Conservation (phyloP, 2,329 filamentous ascomycete species). For the Amphichorda felina region DNA sequence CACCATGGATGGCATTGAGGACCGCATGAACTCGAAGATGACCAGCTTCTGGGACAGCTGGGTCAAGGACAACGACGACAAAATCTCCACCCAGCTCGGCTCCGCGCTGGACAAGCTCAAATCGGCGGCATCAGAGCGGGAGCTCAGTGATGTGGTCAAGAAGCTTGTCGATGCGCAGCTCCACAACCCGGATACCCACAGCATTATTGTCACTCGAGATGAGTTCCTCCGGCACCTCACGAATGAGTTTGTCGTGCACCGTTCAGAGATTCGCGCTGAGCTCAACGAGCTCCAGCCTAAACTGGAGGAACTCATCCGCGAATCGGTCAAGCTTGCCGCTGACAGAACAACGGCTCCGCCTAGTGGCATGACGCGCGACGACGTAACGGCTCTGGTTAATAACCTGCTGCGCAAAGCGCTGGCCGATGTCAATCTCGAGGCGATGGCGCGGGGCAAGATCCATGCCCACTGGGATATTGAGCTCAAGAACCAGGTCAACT, state of each 20-base stretch:
- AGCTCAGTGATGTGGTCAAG: slow-evolving; percentile 21
- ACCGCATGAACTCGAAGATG: slow-evolving; percentile 17
- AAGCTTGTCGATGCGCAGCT: slow-evolving; percentile 24
- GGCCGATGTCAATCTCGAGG: slow-evolving; percentile 31
- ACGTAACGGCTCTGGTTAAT: slow-evolving; percentile 28
- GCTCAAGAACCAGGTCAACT: slow-evolving; percentile 54
- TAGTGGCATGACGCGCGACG: slow-evolving; percentile 22
- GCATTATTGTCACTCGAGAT: slow-evolving; percentile 29
- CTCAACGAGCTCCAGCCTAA: slow-evolving; percentile 22
- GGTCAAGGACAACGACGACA: slow-evolving; percentile 35
- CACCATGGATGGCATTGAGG: slow-evolving; percentile 12
- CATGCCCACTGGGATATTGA: slow-evolving; percentile 27
- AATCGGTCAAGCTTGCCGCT: slow-evolving; percentile 15
- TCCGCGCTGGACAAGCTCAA: slow-evolving; percentile 21
- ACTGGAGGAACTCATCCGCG: slow-evolving; percentile 18
- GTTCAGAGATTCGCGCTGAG: slow-evolving; percentile 25
- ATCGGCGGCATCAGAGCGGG: slow-evolving; percentile 16
- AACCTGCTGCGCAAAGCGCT: slow-evolving; percentile 29
- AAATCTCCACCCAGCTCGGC: slow-evolving; percentile 17
- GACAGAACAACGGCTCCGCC: slow-evolving; percentile 5
- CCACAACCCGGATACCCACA: slow-evolving; percentile 12
- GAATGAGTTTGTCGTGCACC: slow-evolving; percentile 23
- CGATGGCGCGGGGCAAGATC: slow-evolving; percentile 33
- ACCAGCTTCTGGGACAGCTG: slow-evolving; percentile 37
- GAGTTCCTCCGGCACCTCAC: slow-evolving; percentile 34